Base-by-base conservation (phyloP, 805 yeast species). In the Wickerhamiella musiphila region DNA sequence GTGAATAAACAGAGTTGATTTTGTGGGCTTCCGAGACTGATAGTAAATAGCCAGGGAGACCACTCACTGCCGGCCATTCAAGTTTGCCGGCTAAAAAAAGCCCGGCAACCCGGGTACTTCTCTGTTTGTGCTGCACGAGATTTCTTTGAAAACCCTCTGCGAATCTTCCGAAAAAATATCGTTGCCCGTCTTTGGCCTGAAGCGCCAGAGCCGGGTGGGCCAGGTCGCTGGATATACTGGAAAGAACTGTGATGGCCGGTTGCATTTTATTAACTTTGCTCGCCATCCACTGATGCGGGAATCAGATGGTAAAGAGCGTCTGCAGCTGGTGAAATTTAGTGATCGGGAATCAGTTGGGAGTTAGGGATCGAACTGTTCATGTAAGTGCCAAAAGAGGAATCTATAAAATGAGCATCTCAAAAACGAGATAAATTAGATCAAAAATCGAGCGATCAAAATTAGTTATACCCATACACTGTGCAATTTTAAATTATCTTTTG, bases 131-230 rank as follows among this genome's bases (percentile, higher is more conserved):
- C 40, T 76, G 82, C 36, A 68, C 67, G 32, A 81, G 53, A 3
- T 68, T 56, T 45, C 98, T 58, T 51, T 86, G 98, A 1, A 81
- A 56, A 3, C 96, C 96, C 49, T 84, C 95, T 3, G 86, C 69
- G 3, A 79, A 53, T 34, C 73, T 71, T 3, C 96, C 98, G 47
- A 86, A 65, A 28, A 83, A 53, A 43, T 71, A 78, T 35, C 66
- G 51, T 32, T 54, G 52, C 4, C 81, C 78, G 12, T 60, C 61
- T 22, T 57, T 46, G 29, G 65, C 61, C 32, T 49, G 51, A 7
- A 70, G 45, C 54, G 62, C 50, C n/a, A 70, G 36, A 24, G 64
- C 47, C 1, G 76, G 72, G 36, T 60, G 66, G 24, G 49, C 42
- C 3, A 61, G 54, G 36, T 70, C 77, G 36, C 62, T 51, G 7